phyloP scores from a whole-genome alignment of 805 yeast genomes.

The Lachancea cidri region DNA sequence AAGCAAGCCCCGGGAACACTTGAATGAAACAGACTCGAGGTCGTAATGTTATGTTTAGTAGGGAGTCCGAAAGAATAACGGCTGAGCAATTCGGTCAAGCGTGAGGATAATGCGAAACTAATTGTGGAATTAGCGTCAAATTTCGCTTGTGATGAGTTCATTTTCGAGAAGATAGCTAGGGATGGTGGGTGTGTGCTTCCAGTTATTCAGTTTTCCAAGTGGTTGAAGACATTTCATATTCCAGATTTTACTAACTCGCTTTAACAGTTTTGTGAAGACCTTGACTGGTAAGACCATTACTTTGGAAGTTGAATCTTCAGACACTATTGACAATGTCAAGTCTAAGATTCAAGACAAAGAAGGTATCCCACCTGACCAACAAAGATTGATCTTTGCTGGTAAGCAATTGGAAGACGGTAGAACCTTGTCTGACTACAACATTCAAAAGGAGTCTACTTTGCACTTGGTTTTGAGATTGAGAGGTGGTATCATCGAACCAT shows the following conservation, averaged over 20 bases:
- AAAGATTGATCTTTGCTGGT: conserved; percentile 99
- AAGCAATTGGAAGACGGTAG: conserved; percentile 99
- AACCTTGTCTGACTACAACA: conserved; percentile 98
- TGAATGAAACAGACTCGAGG: too few relatives aligned
- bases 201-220: background rate
- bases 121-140: too few relatives aligned
- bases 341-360: conserved; percentile 98
- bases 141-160: too few relatives aligned
- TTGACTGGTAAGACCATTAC: conserved; percentile 92
- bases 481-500: conserved; percentile 99
- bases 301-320: conserved; percentile 98
- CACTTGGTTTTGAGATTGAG: conserved; percentile 95
- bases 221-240: background rate
- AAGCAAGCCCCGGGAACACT: too few relatives aligned
- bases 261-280: conserved; percentile 66
- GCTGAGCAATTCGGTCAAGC: too few relatives aligned
- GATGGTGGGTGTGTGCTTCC: too few relatives aligned
- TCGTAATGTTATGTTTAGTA: too few relatives aligned
- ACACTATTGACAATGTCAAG: conserved; percentile 98
- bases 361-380: conserved; percentile 99
- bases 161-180: too few relatives aligned
- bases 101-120: too few relatives aligned
- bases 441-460: conserved; percentile 98
- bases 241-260: conserved; percentile 10
- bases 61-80: too few relatives aligned